A percentile compares a stretch with the other conserved stretches of the same genome.
phyloP scores from a whole-genome alignment of 106 monocot species.

The Xerophyta viscosa region DNA sequence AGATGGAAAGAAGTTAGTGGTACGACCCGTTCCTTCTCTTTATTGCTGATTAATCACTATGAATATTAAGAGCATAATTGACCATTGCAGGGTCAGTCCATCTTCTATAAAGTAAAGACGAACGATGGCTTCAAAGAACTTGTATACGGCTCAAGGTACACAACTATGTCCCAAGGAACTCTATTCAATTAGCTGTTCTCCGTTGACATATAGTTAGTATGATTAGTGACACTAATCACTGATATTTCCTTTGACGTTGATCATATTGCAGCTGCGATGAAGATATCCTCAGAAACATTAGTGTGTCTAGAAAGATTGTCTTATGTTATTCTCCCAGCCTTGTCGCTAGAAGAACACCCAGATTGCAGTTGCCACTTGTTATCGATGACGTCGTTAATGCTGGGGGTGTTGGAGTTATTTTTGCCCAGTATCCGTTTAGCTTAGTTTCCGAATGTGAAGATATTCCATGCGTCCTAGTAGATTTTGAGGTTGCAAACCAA shows the following conservation, averaged over 20 bases:
- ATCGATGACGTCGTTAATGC: not conserved
- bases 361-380: not conserved
- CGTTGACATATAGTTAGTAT: no score
- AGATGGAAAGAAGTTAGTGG: slow-evolving; percentile 16
- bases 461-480: not conserved
- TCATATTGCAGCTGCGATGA: not conserved
- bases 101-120: not conserved
- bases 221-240: no score
- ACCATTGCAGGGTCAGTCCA: slow-evolving; percentile 17
- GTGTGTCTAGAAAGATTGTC: not conserved
- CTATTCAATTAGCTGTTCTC: no score
- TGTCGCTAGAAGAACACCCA: no score
- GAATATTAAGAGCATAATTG: not conserved
- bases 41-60: not conserved
- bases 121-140: not conserved
- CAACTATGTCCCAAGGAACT: no score
- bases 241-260: no score
- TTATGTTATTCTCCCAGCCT: not conserved
- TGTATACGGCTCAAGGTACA: slow-evolving; percentile 4
- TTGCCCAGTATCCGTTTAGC: not conserved
- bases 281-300: not conserved
- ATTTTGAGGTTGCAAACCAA: not conserved
- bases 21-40: not conserved
- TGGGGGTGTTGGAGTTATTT: not conserved
- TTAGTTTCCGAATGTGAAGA: not conserved